phyloP scores from a whole-genome alignment of 1,139 yeast species.

The Spathaspora sp. region DNA sequence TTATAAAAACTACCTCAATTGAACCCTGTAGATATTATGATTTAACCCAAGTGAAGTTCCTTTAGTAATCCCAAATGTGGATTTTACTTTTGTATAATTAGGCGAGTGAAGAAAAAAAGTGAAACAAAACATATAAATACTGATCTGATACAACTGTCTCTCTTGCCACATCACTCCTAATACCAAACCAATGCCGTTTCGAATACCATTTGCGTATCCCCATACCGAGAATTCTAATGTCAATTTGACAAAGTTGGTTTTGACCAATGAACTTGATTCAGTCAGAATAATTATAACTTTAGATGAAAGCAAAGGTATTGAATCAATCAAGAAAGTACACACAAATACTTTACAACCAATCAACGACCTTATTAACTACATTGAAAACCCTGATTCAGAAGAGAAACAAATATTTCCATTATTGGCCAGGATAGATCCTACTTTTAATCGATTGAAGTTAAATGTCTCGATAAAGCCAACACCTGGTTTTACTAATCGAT shows the following conservation, averaged over 20 bases:
- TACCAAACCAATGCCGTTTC: slow-evolving; percentile 12
- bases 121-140: not conserved
- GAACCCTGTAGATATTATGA: no score
- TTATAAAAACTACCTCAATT: no score
- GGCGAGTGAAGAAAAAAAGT: not conserved
- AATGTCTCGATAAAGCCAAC: slow-evolving; percentile 23
- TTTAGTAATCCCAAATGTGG: not conserved
- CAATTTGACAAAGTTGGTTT: slow-evolving; percentile 22
- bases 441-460: slow-evolving; percentile 25
- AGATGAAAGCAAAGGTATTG: slow-evolving; percentile 16
- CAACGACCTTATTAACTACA: slow-evolving; percentile 22
- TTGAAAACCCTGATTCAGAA: slow-evolving; percentile 22
- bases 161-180: not conserved
- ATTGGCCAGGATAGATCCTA: slow-evolving; percentile 25
- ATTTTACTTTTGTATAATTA: not conserved
- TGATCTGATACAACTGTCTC: not conserved
- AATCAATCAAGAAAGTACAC: slow-evolving; percentile 15
- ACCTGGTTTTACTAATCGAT: slow-evolving; percentile 10
- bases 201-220: slow-evolving; percentile 27
- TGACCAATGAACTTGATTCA: slow-evolving; percentile 23
- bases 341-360: slow-evolving; percentile 15
- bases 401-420: slow-evolving; percentile 22
- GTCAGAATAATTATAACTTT: slow-evolving; percentile 21
- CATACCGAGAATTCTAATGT: slow-evolving; percentile 17
- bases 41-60: no score